A percentile compares a stretch with the other conserved stretches of the same genome.
Conservation (phyloP, 2,329 filamentous ascomycete genomes). For the Elsinoe fawcettii region DNA sequence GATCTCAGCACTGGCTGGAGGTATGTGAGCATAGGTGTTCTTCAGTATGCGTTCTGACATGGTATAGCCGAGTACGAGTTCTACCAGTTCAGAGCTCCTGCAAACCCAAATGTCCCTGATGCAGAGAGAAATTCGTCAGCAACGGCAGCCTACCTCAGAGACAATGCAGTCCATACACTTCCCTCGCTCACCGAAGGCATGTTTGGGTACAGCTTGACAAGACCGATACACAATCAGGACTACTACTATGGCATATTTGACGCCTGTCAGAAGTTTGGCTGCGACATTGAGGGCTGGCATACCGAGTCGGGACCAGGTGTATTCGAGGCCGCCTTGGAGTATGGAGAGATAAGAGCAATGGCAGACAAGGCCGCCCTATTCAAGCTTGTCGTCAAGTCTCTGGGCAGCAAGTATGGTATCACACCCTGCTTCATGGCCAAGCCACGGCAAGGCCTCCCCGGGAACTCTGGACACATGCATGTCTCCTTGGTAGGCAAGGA, state of each 20-base stretch:
- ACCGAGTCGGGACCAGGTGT: slow-evolving; percentile 91
- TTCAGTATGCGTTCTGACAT: slow-evolving; percentile 20
- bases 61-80: slow-evolving; percentile 82
- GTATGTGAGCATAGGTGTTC: slow-evolving; percentile 43
- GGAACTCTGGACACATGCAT: slow-evolving; percentile 95
- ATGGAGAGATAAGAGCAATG: slow-evolving; percentile 79
- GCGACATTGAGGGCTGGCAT: slow-evolving; percentile 88
- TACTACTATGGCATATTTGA: slow-evolving; percentile 88
- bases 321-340: slow-evolving; percentile 90
- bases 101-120: slow-evolving; percentile 32
- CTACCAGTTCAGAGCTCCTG: slow-evolving; percentile 74
- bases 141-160: slow-evolving; percentile 64
- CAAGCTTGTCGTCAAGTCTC: slow-evolving; percentile 89
- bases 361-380: slow-evolving; percentile 87
- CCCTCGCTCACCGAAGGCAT: slow-evolving; percentile 83
- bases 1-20: slow-evolving; percentile 82
- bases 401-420: slow-evolving; percentile 79
- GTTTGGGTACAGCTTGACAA: slow-evolving; percentile 88
- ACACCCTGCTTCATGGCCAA: slow-evolving; percentile 99
- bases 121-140: slow-evolving; percentile 56
- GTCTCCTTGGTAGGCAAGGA: slow-evolving; percentile 70
- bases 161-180: slow-evolving; percentile 65
- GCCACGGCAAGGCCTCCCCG: slow-evolving; percentile 79
- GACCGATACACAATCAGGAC: slow-evolving; percentile 81
- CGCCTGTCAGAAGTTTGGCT: slow-evolving; percentile 67